These are phyloP conservation scores for Penicillium mononematosum DNA, from an alignment of 495 filamentous ascomycete genomes.

Conservation along the genomic window DNA sequence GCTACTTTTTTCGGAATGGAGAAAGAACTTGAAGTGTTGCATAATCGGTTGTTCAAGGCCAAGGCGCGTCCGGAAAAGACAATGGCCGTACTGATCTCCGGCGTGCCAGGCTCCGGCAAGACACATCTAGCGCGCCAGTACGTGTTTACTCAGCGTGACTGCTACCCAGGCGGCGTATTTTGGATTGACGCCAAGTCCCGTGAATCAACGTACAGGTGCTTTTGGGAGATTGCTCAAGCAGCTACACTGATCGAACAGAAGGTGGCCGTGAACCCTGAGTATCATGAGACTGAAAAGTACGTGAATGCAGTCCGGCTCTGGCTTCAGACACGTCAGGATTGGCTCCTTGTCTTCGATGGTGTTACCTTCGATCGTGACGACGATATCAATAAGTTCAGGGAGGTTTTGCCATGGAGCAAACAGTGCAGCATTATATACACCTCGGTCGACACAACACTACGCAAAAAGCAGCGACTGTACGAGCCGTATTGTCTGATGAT, in stretches of 20 bases:
- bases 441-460: conserved; percentile 64
- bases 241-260: conserved; percentile 50
- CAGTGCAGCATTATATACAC: conserved; percentile 76
- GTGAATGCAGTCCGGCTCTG: conserved; percentile 63
- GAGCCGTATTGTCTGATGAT: conserved; percentile 72
- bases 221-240: conserved; percentile 72
- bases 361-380: conserved; percentile 61
- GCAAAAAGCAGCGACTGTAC: conserved; percentile 66
- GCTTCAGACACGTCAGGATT: conserved; percentile 67
- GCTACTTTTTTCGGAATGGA: conserved; percentile 72
- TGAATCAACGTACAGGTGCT: conserved; percentile 63
- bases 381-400: conserved; percentile 55
- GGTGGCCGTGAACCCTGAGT: conserved; percentile 37
- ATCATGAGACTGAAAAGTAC: conserved; percentile 52
- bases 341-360: conserved; percentile 77
- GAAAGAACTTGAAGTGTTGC: conserved; percentile 65
- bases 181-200: conserved; percentile 72
- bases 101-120: conserved; percentile 76
- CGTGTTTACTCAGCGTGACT: conserved; percentile 63
- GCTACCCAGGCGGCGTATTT: conserved; percentile 74
- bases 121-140: conserved; percentile 81
- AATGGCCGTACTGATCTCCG: conserved; percentile 67
- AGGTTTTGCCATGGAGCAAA: conserved; percentile 68
- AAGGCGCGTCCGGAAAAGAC: conserved; percentile 62
- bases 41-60: conserved; percentile 63